Base-by-base conservation (phyloP, 2,329 filamentous ascomycete genomes). In the Rasamsonia emersonii region DNA sequence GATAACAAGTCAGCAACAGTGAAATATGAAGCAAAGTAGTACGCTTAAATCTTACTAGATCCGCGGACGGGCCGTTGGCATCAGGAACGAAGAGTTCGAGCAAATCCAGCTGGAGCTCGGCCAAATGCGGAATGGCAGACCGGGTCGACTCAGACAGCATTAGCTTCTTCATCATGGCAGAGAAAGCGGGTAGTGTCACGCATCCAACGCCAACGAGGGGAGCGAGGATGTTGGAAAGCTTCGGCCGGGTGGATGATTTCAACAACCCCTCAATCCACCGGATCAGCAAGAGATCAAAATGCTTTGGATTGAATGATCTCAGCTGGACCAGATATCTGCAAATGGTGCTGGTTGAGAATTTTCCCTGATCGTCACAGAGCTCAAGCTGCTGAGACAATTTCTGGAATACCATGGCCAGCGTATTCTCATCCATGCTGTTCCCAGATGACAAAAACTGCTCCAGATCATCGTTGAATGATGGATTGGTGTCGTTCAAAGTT, bases 361-460 rank as follows among this genome's bases (percentile, higher is more conserved):
- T 53, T 4, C 33, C 39, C 21, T 58, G 48, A n/a, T 38, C 42
- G 23, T 48, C 44, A 2, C 37, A 40, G 19, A 42, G 49, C 30
- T 54, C 54, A 24, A 67, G 43, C 23, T 59, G 50, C 32, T 57
- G 58, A 15, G 50, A 51, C 15, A 69, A 49, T 9, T 54, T 54
- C 10, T 52, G 50, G 39, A 68, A 67, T 2, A 68, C 46, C 4
- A 55, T 48, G 19, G 53, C 51, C 44, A 68, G 46, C 3, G 59
- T 62, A 18, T 58, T 50, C 35, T 67, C 61, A 34, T 66, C 64
- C 53, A 68, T 64, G 25, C 56, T 56, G 40, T 53, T 61, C 14
- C 64, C 64, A 9, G 60, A 60, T 5, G 59, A 51, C 10, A 69
- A 44, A 15, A 67, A 49, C 26, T 65, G 64, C 36, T 68, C 61